phyloP scores from a whole-genome alignment of 345 rosid species.

The Garcia nutans region DNA sequence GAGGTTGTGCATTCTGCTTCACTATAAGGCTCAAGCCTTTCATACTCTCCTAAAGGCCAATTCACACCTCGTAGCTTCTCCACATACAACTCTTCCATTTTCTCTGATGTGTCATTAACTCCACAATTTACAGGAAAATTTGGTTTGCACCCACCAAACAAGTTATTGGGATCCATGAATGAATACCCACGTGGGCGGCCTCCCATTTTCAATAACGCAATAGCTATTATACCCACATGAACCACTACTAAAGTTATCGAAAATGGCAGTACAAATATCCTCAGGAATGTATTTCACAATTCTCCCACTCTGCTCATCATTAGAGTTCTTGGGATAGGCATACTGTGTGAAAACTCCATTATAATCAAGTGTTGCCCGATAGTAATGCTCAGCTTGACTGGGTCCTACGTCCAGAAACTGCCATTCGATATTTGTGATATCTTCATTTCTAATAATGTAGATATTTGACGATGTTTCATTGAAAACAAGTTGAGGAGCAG shows the following conservation, averaged over 20 bases:
- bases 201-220: too few relatives aligned
- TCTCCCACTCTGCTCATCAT: conserved; percentile 14
- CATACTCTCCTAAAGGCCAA: conserved; percentile 33
- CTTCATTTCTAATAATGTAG: conserved; percentile 5
- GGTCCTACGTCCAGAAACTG: neutral
- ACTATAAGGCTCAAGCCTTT: conserved; percentile 16
- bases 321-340: conserved; percentile 20
- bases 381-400: neutral
- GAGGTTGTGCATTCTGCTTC: conserved; percentile 26
- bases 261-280: conserved; percentile 17
- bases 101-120: too few relatives aligned
- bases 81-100: too few relatives aligned
- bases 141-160: too few relatives aligned
- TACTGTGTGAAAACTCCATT: conserved; percentile 38
- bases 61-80: too few relatives aligned
- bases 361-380: conserved; percentile 35
- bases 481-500: conserved; percentile 17
- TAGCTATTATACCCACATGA: conserved; percentile 32
- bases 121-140: too few relatives aligned
- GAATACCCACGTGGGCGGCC: too few relatives aligned
- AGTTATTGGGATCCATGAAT: too few relatives aligned
- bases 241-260: conserved; percentile 15
- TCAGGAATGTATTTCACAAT: conserved; percentile 16
- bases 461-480: conserved; percentile 8
- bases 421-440: neutral